phyloP scores from a whole-genome alignment of 2,329 filamentous ascomycete genomes.

The Domatiomyces globalis region DNA sequence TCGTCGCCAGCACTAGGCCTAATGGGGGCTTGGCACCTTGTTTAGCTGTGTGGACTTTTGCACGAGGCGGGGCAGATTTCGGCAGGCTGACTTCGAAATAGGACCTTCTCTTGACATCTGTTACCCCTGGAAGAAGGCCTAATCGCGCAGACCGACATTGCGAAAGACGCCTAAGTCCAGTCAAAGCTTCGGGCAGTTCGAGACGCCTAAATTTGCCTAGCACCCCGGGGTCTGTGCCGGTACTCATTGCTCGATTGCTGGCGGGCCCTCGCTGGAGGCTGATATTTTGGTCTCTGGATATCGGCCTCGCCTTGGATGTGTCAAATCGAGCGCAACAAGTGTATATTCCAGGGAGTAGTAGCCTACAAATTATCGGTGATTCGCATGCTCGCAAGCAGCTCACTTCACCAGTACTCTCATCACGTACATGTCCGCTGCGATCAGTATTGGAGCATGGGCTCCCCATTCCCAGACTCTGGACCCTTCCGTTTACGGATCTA shows the following conservation, averaged over 20 bases:
- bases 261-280: neutral
- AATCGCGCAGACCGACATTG: neutral
- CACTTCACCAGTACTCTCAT: neutral
- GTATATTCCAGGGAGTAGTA: neutral
- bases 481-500: neutral
- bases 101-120: neutral
- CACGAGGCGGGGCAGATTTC: no score
- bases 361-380: neutral
- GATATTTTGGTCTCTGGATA: neutral
- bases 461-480: neutral
- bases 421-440: neutral
- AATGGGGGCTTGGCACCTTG: neutral
- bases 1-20: neutral
- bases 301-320: neutral
- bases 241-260: neutral
- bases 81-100: neutral
- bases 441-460: neutral
- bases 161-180: neutral
- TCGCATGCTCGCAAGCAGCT: neutral
- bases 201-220: neutral
- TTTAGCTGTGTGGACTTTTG: neutral
- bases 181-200: neutral
- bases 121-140: neutral
- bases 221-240: neutral
- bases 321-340: neutral